Percentiles rank a stretch among this genome's conserved stretches.
phyloP scores from a whole-genome alignment of 257 asterid genomes.

The Fraxinus pennsylvanica region DNA sequence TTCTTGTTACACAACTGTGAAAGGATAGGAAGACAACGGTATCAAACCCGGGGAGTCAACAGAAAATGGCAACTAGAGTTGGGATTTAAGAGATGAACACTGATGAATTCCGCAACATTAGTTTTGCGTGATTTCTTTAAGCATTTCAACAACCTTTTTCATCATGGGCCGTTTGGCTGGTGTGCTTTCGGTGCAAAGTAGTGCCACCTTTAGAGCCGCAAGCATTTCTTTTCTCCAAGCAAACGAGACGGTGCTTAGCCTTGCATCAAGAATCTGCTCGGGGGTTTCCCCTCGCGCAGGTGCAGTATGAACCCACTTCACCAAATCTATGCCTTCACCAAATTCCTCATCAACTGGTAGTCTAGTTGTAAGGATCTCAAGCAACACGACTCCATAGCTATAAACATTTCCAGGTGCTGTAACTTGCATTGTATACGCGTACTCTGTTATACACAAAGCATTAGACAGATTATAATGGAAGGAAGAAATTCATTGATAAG shows the following conservation, averaged over 20 bases:
- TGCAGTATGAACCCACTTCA: slow-evolving; percentile 96
- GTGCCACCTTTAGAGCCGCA: slow-evolving; percentile 74
- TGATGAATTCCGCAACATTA: slow-evolving; percentile 17
- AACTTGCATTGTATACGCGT: slow-evolving; percentile 98
- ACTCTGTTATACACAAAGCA: slow-evolving; percentile 48
- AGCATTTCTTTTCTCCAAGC: slow-evolving; percentile 97
- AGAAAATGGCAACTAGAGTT: slow-evolving; percentile 17
- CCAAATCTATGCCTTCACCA: slow-evolving; percentile 95
- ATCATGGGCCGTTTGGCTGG: slow-evolving; percentile 96
- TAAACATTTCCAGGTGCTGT: slow-evolving; percentile 97
- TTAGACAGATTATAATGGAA: slow-evolving; percentile 8
- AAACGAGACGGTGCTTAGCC: slow-evolving; percentile 84
- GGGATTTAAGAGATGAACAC: slow-evolving; percentile 14
- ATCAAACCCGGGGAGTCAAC: background rate
- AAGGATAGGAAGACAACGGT: background rate
- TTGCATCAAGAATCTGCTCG: slow-evolving; percentile 92
- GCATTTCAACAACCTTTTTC: slow-evolving; percentile 94
- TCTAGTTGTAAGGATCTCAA: slow-evolving; percentile 83
- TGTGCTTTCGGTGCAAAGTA: slow-evolving; percentile 78
- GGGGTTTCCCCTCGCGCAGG: slow-evolving; percentile 93
- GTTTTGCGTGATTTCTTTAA: slow-evolving; percentile 54
- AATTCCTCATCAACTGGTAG: slow-evolving; percentile 91
- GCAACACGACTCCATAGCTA: slow-evolving; percentile 91
- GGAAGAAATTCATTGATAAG: background rate
- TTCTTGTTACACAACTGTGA: slow-evolving; percentile 7